Evolutionary conservation across 2,329 filamentous ascomycete species (phyloP), one percentile per base, ranked within the genome.

Genomic region (Diplodia seriata): DNA sequence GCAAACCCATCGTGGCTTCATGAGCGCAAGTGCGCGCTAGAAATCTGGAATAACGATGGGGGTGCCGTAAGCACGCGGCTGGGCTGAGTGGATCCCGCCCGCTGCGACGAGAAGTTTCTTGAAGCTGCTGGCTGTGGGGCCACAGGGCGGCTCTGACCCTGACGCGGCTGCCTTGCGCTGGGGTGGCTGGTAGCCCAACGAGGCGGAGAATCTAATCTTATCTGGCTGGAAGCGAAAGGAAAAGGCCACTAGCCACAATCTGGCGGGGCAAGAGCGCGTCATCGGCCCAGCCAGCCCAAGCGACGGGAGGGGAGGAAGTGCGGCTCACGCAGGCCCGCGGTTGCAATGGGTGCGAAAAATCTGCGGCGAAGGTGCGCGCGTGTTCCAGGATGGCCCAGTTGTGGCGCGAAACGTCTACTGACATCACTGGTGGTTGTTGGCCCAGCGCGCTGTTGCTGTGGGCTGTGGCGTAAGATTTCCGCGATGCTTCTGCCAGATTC

Each of bases 401-500:
- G 15, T 20, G 20, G 57, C 63, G 40, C 33, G 53, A 57, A 66
- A 23, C 18, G 38, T 57, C 63, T 49, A 26, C 33, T 49, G 63
- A 57, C 63, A 47, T 56, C 63, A 66, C 53, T 36, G 63, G 38
- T 29, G 20, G 63, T 55, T n/a, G 40, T 6, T 33, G 53, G 9
- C 63, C 31, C 63, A 47, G 66, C 11, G 57, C 57, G 56, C 49
- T 43, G 66, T 40, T 38, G 66, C 49, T 15, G 55, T 33, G 56
- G 54, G 65, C 54, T 61, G 63, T 43, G 63, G 51, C 63, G 51
- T 49, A 40, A 57, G 36, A 59, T 43, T 57, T 57, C 54, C 40
- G 33, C 55, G 65, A 59, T 61, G 40, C 18, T 68, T 68, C 66
- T 55, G 40, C 66, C 49, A 51, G 56, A 59, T 68, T 68, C 66